A percentile compares a stretch with the other conserved stretches of the same genome.
Evolutionary conservation across 257 asterid genomes (phyloP).

Genomic region (Gentiana dahurica): DNA sequence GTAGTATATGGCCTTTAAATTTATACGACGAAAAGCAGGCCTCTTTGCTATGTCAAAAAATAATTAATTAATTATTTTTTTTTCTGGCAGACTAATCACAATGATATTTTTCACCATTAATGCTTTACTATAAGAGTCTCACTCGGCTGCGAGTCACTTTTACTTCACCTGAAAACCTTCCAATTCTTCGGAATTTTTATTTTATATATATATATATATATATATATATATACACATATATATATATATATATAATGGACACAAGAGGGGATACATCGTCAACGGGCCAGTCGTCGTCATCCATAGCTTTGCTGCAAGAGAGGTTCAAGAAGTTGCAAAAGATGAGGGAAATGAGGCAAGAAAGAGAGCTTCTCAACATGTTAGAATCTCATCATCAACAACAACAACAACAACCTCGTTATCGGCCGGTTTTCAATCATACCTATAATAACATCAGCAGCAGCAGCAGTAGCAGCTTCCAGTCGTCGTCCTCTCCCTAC

Average conservation of each 20-base stretch:
- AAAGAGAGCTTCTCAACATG: conserved; percentile 18
- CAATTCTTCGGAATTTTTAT: background rate
- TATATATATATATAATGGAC: conserved; percentile 3
- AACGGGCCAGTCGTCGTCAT: conserved; percentile 12
- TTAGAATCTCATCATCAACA: too few species aligned
- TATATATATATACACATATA: too few species aligned
- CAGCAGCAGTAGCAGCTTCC: background rate
- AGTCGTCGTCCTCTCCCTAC: conserved; percentile 8
- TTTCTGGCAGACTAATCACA: too few species aligned
- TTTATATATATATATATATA: too few species aligned
- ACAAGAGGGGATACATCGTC: conserved; percentile 9
- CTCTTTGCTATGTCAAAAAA: too few species aligned
- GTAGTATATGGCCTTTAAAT: too few species aligned
- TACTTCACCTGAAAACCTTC: background rate
- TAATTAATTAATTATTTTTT: too few species aligned
- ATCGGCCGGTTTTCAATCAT: background rate
- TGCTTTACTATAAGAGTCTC: too few species aligned
- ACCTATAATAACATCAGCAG: conserved; percentile 8
- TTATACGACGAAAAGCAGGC: too few species aligned
- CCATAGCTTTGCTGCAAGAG: conserved; percentile 27
- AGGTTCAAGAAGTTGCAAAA: conserved; percentile 25
- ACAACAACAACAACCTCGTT: background rate
- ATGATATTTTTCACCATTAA: too few species aligned
- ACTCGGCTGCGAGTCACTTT: too few species aligned
- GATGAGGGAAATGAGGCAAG: conserved; percentile 26